Evolutionary conservation across 768 basidiomycete genomes (phyloP).

Genomic region (Cantharellus cinnabarinus): DNA sequence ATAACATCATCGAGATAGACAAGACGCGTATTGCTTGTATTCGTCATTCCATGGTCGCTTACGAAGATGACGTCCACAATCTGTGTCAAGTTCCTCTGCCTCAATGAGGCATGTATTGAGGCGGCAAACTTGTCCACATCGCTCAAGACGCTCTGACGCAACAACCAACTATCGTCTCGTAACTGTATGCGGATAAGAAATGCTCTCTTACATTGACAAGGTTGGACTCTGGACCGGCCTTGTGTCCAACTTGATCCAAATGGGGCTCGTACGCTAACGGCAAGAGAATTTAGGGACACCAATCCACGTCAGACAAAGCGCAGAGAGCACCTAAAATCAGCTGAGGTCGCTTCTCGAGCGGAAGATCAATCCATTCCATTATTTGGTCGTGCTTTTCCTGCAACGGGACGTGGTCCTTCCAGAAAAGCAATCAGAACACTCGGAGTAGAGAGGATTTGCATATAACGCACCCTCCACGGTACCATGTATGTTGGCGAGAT

Average conservation of each 20-base stretch:
- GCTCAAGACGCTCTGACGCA: slow-evolving; percentile 34
- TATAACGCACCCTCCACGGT: slow-evolving; percentile 37
- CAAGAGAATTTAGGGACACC: background rate
- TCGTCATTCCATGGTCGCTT: slow-evolving; percentile 81
- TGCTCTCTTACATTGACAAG: slow-evolving; percentile 40
- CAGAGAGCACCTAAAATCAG: slow-evolving; percentile 40
- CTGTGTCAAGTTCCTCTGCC: slow-evolving; percentile 51
- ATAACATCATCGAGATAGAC: slow-evolving; percentile 70
- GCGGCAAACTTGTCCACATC: slow-evolving; percentile 57
- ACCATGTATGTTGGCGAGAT: slow-evolving; percentile 52
- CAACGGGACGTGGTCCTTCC: slow-evolving; percentile 39
- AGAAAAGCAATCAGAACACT: slow-evolving; percentile 1
- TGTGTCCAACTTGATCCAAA: slow-evolving; percentile 69
- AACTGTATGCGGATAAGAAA: background rate
- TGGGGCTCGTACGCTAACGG: slow-evolving; percentile 59
- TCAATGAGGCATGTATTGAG: slow-evolving; percentile 40
- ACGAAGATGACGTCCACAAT: slow-evolving; percentile 83
- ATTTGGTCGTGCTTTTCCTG: slow-evolving; percentile 57
- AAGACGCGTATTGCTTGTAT: slow-evolving; percentile 56
- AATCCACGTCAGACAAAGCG: background rate
- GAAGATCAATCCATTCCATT: slow-evolving; percentile 65
- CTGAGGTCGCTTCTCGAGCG: slow-evolving; percentile 47
- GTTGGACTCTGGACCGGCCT: slow-evolving; percentile 43
- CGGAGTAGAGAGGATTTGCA: background rate
- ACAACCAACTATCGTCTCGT: background rate